These are phyloP conservation scores for Sporobolomyces pararoseus DNA, from an alignment of 768 basidiomycete genomes.

Conservation along the genomic window DNA sequence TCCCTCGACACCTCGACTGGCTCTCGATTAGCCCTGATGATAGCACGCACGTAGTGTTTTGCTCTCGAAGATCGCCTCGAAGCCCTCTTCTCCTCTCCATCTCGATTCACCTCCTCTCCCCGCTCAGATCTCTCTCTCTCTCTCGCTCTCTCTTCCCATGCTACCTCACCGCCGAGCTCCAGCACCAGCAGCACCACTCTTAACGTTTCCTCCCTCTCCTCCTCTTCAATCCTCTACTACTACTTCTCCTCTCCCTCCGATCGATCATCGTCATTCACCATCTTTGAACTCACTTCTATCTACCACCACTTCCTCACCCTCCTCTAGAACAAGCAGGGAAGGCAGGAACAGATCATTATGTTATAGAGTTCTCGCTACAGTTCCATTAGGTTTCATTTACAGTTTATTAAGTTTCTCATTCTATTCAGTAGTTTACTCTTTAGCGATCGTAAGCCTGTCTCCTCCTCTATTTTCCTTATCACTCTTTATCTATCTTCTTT, in stretches of 20 bases:
- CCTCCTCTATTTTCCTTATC: too few species aligned
- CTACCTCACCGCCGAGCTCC: neutral
- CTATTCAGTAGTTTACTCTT: conserved; percentile 10
- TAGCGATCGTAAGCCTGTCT: neutral
- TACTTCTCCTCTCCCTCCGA: neutral
- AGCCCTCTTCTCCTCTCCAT: neutral
- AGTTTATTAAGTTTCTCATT: conserved; percentile 11
- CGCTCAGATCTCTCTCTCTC: neutral
- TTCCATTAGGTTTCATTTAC: conserved; percentile 23
- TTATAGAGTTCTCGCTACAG: neutral
- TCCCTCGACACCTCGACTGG: too few species aligned
- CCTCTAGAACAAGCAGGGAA: neutral
- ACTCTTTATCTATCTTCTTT: too few species aligned
- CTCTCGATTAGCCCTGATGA: too few species aligned
- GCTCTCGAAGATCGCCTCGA: too few species aligned
- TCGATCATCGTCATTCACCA: neutral
- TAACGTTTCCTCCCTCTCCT: conserved; percentile 16
- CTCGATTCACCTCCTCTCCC: neutral
- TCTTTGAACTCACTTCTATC: neutral
- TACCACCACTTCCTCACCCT: too few species aligned
- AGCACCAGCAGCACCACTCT: neutral
- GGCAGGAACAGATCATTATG: neutral
- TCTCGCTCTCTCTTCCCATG: neutral
- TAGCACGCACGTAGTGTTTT: too few species aligned
- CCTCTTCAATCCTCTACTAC: neutral